A percentile compares a stretch with the other conserved stretches of the same genome.
phyloP scores from a whole-genome alignment of 306 rosid genomes.

The Quercus wislizeni region DNA sequence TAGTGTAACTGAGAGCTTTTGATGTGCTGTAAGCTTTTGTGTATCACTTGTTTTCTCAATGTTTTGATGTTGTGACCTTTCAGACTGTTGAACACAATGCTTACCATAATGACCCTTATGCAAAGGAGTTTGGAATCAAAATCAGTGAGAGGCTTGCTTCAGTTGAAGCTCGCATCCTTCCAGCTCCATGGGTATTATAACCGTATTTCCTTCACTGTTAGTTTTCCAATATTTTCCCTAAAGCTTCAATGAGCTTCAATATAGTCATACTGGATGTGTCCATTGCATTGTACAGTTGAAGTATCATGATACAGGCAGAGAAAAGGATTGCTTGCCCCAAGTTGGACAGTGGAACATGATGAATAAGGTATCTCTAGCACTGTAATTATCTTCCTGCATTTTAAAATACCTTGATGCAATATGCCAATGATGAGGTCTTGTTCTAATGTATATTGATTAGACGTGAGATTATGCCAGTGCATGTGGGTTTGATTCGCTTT shows the following conservation, averaged over 20 bases:
- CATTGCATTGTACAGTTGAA: conserved; percentile 56
- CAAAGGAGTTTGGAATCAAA: conserved; percentile 84
- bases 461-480: too few species aligned
- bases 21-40: background rate
- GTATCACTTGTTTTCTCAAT: background rate
- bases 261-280: background rate
- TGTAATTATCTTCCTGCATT: background rate
- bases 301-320: conserved; percentile 95
- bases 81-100: conserved; percentile 94
- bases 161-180: conserved; percentile 98
- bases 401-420: too few species aligned
- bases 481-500: too few species aligned
- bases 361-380: conserved; percentile 65
- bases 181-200: conserved; percentile 79
- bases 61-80: background rate
- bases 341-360: conserved; percentile 99
- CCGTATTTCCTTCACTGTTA: background rate
- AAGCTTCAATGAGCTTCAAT: background rate
- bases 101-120: conserved; percentile 77
- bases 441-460: too few species aligned
- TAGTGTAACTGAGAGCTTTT: background rate
- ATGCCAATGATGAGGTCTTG: too few species aligned
- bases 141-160: conserved; percentile 89
- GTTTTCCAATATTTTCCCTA: background rate
- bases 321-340: conserved; percentile 88